Conservation (phyloP, 495 filamentous ascomycete genomes). For the Neurospora intermedia region DNA sequence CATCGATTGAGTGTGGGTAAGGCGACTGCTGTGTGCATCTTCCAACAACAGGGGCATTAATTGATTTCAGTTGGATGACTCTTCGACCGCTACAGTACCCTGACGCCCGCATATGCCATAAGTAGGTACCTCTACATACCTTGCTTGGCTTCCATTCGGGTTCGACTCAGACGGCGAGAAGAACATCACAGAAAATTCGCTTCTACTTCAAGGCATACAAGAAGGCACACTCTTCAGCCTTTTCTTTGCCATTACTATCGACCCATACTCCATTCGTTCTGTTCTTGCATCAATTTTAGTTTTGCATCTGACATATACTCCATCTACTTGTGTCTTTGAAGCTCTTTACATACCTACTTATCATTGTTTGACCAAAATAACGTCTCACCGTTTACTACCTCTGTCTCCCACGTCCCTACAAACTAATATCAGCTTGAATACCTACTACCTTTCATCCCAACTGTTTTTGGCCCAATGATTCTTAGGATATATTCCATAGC, state of each 20-base stretch:
- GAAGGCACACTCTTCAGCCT: neutral
- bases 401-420: neutral
- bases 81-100: neutral
- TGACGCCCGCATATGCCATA: neutral
- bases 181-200: neutral
- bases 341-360: neutral
- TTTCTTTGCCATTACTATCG: neutral
- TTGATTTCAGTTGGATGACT: neutral
- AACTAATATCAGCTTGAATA: neutral
- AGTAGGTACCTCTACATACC: too few species aligned
- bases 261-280: neutral
- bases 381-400: neutral
- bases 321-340: too few species aligned
- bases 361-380: neutral
- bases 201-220: neutral
- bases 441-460: neutral
- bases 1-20: neutral
- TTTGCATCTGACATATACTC: neutral
- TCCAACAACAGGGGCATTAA: neutral
- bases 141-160: neutral
- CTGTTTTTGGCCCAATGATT: slow-evolving; percentile 8
- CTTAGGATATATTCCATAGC: slow-evolving; percentile 2
- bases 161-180: slow-evolving; percentile 25
- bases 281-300: neutral
- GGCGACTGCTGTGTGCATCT: neutral